These are phyloP conservation scores for Quercus tomentella DNA, from an alignment of 331 rosid genomes.

Conservation along the genomic window DNA sequence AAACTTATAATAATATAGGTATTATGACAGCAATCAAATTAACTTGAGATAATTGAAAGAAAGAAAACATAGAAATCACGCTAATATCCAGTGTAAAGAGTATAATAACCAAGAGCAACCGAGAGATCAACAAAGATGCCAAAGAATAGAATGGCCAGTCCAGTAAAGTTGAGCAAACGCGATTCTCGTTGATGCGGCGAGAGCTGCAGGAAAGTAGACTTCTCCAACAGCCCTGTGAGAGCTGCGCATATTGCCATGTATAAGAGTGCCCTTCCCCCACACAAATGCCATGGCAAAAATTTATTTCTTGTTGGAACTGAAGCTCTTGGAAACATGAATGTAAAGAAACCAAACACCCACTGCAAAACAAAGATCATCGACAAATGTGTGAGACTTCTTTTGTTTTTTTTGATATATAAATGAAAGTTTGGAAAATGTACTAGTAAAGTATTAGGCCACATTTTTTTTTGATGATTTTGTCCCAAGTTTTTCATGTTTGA, in stretches of 20 bases:
- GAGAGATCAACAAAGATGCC: slow-evolving; percentile 63
- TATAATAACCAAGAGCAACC: slow-evolving; percentile 23
- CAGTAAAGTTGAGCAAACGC: slow-evolving; percentile 54
- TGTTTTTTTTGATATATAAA: too few relatives aligned
- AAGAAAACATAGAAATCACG: neutral
- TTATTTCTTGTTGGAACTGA: neutral
- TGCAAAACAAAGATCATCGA: slow-evolving; percentile 14
- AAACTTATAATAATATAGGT: too few relatives aligned
- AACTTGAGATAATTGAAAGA: neutral
- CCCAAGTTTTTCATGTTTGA: neutral
- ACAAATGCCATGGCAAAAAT: slow-evolving; percentile 58
- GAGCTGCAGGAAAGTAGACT: slow-evolving; percentile 21
- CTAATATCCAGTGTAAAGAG: neutral
- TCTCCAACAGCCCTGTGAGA: slow-evolving; percentile 71
- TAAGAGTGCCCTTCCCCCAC: slow-evolving; percentile 51
- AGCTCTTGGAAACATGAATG: slow-evolving; percentile 48
- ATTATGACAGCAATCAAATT: neutral
- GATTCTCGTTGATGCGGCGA: slow-evolving; percentile 9
- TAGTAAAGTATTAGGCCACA: neutral
- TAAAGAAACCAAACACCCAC: slow-evolving; percentile 63
- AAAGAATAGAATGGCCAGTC: slow-evolving; percentile 62
- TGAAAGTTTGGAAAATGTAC: neutral
- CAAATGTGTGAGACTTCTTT: too few relatives aligned
- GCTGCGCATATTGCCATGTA: slow-evolving; percentile 72
- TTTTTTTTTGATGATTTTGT: neutral